These are phyloP conservation scores for Suhomyces faveliae DNA, from an alignment of 805 yeast species.

Conservation along the genomic window DNA sequence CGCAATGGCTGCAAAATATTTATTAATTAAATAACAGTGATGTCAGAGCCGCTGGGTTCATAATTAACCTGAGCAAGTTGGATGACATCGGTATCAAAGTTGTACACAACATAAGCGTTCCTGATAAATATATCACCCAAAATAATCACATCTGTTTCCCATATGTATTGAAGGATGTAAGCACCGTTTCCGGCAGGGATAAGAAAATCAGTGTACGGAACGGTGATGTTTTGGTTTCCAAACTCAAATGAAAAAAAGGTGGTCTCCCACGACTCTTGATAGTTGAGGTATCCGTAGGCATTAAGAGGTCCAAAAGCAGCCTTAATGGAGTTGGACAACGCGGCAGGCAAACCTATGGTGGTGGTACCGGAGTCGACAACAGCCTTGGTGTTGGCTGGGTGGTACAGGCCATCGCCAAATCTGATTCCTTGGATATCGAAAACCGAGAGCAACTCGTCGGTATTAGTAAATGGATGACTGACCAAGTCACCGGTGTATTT, in stretches of 20 bases:
- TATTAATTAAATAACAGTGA: background rate
- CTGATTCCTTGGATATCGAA: background rate
- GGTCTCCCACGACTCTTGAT: background rate
- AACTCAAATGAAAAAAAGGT: background rate
- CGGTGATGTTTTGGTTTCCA: background rate
- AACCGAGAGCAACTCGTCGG: background rate
- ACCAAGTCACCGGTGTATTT: constrained; percentile 52
- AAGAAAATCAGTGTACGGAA: background rate
- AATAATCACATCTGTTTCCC: constrained; percentile 9
- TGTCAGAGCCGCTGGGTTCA: background rate
- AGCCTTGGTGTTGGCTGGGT: background rate
- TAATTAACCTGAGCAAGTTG: constrained; percentile 20
- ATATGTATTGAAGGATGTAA: background rate
- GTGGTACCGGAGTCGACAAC: background rate
- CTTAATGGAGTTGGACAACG: background rate
- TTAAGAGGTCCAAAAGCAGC: background rate
- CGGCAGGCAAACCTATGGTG: background rate
- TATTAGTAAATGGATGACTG: background rate
- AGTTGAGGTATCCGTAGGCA: background rate
- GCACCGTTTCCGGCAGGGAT: background rate
- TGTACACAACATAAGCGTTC: constrained; percentile 23
- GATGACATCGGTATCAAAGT: constrained; percentile 24
- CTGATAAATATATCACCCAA: constrained; percentile 27
- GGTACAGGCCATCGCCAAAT: background rate
- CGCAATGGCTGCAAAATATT: background rate